Conservation (phyloP, 139 green algal genomes). For the Volvox reticuliferus region DNA sequence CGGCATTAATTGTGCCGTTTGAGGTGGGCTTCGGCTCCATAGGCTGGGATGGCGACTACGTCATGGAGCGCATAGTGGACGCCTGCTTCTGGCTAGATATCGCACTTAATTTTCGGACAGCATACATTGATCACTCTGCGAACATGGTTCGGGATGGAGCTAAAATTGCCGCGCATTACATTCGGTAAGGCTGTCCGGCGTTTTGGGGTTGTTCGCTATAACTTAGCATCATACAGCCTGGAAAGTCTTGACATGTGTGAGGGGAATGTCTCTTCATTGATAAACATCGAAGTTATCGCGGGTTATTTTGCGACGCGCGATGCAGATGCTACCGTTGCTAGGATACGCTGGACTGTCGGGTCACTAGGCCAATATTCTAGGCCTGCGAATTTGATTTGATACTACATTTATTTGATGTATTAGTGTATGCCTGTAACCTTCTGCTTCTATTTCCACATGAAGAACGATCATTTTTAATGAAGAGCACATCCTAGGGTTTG, state of each 20-base stretch:
- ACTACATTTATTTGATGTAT: neutral
- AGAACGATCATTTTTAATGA: too few relatives aligned
- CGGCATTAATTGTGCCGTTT: constrained; percentile 64
- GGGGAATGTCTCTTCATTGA: neutral
- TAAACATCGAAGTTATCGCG: neutral
- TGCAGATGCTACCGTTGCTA: too few relatives aligned
- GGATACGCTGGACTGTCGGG: too few relatives aligned
- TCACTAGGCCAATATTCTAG: too few relatives aligned
- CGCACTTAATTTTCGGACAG: constrained; percentile 71
- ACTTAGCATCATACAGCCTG: neutral
- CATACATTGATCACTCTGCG: constrained; percentile 71
- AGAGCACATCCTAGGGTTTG: neutral
- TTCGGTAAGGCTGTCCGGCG: neutral
- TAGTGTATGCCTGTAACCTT: neutral
- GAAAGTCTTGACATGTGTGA: neutral
- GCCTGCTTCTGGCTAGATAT: constrained; percentile 72
- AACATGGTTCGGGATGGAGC: constrained; percentile 61
- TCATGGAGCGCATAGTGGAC: constrained; percentile 59
- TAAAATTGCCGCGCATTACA: constrained; percentile 52
- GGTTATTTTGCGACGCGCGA: neutral
- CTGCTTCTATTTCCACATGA: too few relatives aligned
- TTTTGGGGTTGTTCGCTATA: neutral
- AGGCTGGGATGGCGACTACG: neutral
- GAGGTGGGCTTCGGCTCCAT: constrained; percentile 46
- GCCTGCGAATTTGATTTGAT: neutral